Evolutionary conservation across 2,329 filamentous ascomycete species (phyloP).

Genomic region (Parastagonospora avenae): DNA sequence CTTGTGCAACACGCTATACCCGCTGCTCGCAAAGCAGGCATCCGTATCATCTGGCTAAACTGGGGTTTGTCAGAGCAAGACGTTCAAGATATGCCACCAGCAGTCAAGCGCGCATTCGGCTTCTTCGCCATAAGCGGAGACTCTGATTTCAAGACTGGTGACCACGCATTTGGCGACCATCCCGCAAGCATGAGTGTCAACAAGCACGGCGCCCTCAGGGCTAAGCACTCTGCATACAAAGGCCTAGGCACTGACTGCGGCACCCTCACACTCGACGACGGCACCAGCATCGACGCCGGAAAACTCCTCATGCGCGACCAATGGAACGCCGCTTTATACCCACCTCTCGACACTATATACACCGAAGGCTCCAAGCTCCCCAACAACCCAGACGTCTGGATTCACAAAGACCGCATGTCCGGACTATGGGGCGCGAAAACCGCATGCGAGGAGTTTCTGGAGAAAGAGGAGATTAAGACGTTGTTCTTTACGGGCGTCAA

Average conservation of each 20-base stretch:
- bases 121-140: slow-evolving; percentile 30
- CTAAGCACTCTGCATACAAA: slow-evolving; percentile 14
- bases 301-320: slow-evolving; percentile 45
- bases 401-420: slow-evolving; percentile 52
- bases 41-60: slow-evolving; percentile 49
- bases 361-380: slow-evolving; percentile 17
- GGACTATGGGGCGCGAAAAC: slow-evolving; percentile 47
- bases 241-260: slow-evolving; percentile 44
- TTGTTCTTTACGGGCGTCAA: slow-evolving; percentile 51
- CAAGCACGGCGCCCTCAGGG: background rate
- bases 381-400: slow-evolving; percentile 29
- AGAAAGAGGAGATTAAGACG: slow-evolving; percentile 47
- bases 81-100: slow-evolving; percentile 43
- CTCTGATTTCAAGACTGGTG: slow-evolving; percentile 1
- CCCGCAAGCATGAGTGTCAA: slow-evolving; percentile 26
- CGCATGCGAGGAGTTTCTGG: slow-evolving; percentile 44
- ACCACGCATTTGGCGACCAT: slow-evolving; percentile 10
- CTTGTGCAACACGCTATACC: slow-evolving; percentile 45
- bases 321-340: slow-evolving; percentile 50
- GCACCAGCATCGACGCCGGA: slow-evolving; percentile 38
- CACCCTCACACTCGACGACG: slow-evolving; percentile 24
- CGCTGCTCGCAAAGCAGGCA: slow-evolving; percentile 46
- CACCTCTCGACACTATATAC: slow-evolving; percentile 44
- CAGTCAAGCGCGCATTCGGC: slow-evolving; percentile 47
- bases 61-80: slow-evolving; percentile 50